These are phyloP conservation scores for Przewalskia tangutica DNA, from an alignment of 257 asterid genomes.

Conservation along the genomic window DNA sequence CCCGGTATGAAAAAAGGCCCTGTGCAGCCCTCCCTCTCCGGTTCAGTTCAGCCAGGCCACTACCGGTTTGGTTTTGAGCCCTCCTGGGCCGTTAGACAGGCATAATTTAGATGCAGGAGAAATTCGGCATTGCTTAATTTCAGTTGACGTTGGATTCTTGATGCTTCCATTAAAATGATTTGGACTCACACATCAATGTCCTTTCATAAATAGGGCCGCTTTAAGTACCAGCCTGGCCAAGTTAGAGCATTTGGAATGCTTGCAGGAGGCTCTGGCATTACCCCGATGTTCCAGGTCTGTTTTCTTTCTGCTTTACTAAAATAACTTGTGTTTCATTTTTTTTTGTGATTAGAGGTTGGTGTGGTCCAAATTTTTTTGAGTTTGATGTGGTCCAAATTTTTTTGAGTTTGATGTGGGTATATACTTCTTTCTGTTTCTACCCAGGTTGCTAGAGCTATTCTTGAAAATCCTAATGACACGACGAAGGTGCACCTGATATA, in stretches of 20 bases:
- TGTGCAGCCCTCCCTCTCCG: no score
- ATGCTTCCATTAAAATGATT: not conserved
- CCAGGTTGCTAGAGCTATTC: slow-evolving; percentile 87
- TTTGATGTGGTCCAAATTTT: not conserved
- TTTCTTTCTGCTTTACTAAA: not conserved
- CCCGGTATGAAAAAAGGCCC: no score
- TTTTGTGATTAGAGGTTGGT: no score
- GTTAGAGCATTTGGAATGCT: slow-evolving; percentile 47
- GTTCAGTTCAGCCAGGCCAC: no score
- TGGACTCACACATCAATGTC: not conserved
- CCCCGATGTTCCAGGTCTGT: slow-evolving; percentile 46
- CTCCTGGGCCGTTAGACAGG: no score
- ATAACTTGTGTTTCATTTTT: not conserved
- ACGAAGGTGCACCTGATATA: slow-evolving; percentile 78
- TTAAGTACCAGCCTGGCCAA: slow-evolving; percentile 34
- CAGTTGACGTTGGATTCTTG: not conserved
- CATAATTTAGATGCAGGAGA: not conserved
- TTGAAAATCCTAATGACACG: slow-evolving; percentile 66
- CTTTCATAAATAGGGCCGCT: slow-evolving; percentile 30
- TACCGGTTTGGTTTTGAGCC: no score
- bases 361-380: not conserved
- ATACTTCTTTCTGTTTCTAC: slow-evolving; percentile 4
- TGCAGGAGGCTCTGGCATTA: slow-evolving; percentile 48
- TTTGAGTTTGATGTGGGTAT: not conserved
- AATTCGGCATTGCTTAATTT: not conserved